Base-by-base conservation (phyloP, 2,329 filamentous ascomycete species). In the Lachnellula subtilissima region DNA sequence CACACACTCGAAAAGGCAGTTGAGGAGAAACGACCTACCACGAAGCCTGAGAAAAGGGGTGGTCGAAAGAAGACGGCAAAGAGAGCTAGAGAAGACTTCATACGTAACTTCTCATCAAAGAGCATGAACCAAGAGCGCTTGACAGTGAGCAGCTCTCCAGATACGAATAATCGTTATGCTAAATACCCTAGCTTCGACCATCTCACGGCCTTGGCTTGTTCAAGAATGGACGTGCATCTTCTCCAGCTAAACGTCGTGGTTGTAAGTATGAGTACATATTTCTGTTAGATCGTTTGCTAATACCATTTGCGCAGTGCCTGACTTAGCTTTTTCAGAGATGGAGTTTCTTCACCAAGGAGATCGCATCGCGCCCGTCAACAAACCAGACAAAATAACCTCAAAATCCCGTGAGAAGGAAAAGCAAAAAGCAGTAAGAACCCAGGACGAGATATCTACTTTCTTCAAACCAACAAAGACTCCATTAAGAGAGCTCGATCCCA, bases 41-140 rank as follows among this genome's bases (percentile, higher is more conserved):
- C 37, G 32, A 53, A 61, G 23, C 65, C 58, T 25, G 64, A 64
- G 36, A 71, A 68, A 36, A 67, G 69, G n/a, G 64, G 57, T 8
- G 60, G 64, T 23, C 53, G 47, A 7, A 53, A 49, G 35, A 67
- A 61, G 53, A 52, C 57, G 23, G 57, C 55, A 28, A 68, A 59
- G 43, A 66, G 60, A 54, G 59, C 60, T 11, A 61, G 66, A 14
- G 74, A 74, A 52, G 76, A 79, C 42, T 72, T 85, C 7, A 78
- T 84, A 69, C 69, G 75, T 6, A 78, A 78, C 19, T 88, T 87
- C 59, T 72, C 72, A 12, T 84, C 84, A 1, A 68, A 76, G 3
- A 78, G 78, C 51, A 75, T 87, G 43, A 68, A 76, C 11, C 74
- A 75, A 49, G 71, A 75, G n/a, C 75, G 79, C 9, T 70, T 84